These are phyloP conservation scores for Candida suzukii DNA, from an alignment of 805 yeast genomes.

Conservation along the genomic window DNA sequence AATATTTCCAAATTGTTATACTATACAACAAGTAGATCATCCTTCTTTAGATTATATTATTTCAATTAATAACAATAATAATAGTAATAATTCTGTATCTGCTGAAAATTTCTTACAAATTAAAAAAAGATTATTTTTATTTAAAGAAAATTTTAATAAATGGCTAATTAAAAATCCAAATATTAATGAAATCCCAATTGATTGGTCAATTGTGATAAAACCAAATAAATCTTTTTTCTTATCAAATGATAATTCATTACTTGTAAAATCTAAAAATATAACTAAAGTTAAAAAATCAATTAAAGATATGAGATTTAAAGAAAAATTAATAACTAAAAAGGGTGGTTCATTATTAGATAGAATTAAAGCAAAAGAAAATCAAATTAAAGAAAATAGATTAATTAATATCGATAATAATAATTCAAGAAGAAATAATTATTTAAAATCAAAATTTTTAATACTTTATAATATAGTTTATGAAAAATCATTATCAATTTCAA, in stretches of 20 bases:
- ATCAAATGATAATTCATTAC: not conserved
- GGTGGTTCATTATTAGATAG: conserved; percentile 29
- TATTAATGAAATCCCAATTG: not conserved
- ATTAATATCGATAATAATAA: conserved; percentile 1
- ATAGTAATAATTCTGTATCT: not conserved
- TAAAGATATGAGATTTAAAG: conserved; percentile 30
- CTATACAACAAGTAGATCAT: not conserved
- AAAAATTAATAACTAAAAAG: conserved; percentile 9
- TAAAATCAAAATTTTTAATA: conserved; percentile 12
- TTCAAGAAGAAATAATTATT: not conserved
- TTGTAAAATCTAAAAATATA: not conserved
- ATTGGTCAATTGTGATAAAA: not conserved
- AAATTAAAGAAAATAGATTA: conserved; percentile 5
- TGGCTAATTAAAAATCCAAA: not conserved
- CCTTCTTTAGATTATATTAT: not conserved
- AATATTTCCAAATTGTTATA: not conserved
- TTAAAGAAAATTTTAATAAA: too few species aligned
- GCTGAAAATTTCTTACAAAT: not conserved
- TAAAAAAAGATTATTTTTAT: not conserved
- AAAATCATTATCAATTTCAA: conserved; percentile 8
- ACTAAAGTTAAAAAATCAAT: conserved; percentile 20
- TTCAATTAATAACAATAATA: not conserved
- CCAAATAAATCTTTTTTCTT: not conserved
- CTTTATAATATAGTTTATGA: conserved; percentile 19
- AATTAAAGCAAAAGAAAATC: conserved; percentile 29